These are phyloP conservation scores for Lactarius trivialis DNA, from an alignment of 768 basidiomycete species.

Conservation along the genomic window DNA sequence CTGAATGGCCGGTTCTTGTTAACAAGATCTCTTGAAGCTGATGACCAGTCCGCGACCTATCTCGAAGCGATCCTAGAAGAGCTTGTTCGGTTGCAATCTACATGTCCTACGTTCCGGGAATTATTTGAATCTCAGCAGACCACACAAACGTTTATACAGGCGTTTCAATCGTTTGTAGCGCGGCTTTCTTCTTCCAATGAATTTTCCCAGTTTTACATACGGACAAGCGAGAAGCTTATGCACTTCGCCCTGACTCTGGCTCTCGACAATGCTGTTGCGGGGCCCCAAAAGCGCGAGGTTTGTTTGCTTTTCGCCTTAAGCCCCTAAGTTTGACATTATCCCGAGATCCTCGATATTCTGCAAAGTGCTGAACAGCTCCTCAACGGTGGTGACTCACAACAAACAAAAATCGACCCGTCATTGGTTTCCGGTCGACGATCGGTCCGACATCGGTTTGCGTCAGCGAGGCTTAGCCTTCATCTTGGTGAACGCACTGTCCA, in stretches of 20 bases:
- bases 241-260: constrained; percentile 66
- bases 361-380: constrained; percentile 48
- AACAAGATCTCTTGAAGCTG: background rate
- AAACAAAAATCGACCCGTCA: constrained; percentile 46
- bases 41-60: constrained; percentile 24
- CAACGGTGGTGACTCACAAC: constrained; percentile 40
- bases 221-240: constrained; percentile 62
- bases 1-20: background rate
- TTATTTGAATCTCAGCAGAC: constrained; percentile 67
- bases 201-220: constrained; percentile 40
- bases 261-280: constrained; percentile 53
- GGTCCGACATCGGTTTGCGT: constrained; percentile 46
- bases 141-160: constrained; percentile 60
- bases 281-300: constrained; percentile 70
- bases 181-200: constrained; percentile 34
- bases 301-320: background rate
- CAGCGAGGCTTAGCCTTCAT: constrained; percentile 54
- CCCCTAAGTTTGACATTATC: constrained; percentile 10
- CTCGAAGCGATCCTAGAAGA: constrained; percentile 59
- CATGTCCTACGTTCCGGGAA: constrained; percentile 59
- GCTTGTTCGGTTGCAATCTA: constrained; percentile 60
- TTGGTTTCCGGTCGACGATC: constrained; percentile 48
- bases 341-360: constrained; percentile 53
- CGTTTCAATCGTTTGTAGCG: constrained; percentile 50
- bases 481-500: constrained; percentile 56